phyloP scores from a whole-genome alignment of 371 early-diverging fungal genomes.

The Syncephalastrum sp. region DNA sequence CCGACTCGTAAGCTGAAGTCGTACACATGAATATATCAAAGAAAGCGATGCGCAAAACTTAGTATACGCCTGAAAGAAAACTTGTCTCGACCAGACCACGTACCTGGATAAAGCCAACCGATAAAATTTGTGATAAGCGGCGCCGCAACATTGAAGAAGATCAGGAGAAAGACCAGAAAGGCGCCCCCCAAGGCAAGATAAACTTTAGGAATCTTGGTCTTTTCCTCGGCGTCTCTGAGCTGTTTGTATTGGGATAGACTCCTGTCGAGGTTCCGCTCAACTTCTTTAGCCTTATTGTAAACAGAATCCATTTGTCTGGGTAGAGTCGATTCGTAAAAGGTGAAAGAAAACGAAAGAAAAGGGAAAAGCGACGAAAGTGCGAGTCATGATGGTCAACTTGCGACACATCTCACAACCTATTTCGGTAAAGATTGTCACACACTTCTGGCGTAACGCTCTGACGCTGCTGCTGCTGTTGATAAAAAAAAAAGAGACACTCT shows the following conservation, averaged over 20 bases:
- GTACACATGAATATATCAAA: background rate
- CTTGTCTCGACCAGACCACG: background rate
- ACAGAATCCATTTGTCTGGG: conserved; percentile 6
- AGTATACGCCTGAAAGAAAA: too few relatives aligned
- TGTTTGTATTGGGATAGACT: conserved; percentile 11
- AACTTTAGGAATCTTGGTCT: conserved; percentile 71
- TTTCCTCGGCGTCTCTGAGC: conserved; percentile 14
- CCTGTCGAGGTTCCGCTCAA: conserved; percentile 12
- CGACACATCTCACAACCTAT: conserved; percentile 3
- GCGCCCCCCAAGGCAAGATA: conserved; percentile 70
- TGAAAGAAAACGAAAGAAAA: conserved; percentile 4
- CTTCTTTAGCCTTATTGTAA: conserved; percentile 15
- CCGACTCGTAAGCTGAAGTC: conserved; percentile 13
- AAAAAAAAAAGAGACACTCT: too few relatives aligned
- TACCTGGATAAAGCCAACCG: conserved; percentile 87
- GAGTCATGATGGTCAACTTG: background rate
- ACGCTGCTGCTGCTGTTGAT: too few relatives aligned
- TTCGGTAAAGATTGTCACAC: conserved; percentile 6
- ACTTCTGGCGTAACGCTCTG: too few relatives aligned
- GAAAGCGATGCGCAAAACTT: too few relatives aligned
- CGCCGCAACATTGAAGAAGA: conserved; percentile 89
- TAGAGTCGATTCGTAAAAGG: background rate
- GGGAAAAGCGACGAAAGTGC: background rate
- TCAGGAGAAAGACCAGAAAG: conserved; percentile 61
- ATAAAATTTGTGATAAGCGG: conserved; percentile 75